phyloP scores from a whole-genome alignment of 805 yeast species.

The Nakazawaea laoshanensis region DNA sequence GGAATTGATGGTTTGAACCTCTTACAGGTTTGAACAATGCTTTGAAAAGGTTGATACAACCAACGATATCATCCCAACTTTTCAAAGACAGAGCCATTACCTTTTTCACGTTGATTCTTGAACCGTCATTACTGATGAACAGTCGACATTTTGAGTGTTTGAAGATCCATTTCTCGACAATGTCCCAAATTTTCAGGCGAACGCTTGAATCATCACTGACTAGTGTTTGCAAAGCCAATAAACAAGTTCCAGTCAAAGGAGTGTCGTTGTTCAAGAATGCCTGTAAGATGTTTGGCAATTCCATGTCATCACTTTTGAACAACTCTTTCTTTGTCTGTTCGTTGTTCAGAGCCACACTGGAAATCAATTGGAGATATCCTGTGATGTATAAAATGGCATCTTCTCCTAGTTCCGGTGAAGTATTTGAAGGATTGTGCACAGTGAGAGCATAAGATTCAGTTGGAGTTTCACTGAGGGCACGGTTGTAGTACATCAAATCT shows the following conservation, averaged over 20 bases:
- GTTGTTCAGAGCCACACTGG: constrained; percentile 39
- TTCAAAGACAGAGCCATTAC: constrained; percentile 37
- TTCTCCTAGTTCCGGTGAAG: constrained; percentile 58
- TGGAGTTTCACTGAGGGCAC: constrained; percentile 16
- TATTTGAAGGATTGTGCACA: background rate
- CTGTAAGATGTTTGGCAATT: constrained; percentile 18
- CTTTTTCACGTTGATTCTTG: constrained; percentile 24
- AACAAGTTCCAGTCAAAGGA: constrained; percentile 35
- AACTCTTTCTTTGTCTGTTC: constrained; percentile 22
- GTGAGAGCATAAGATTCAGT: constrained; percentile 1
- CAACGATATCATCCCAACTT: constrained; percentile 46
- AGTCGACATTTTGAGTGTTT: constrained; percentile 18
- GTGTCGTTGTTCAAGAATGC: constrained; percentile 20
- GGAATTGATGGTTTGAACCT: constrained; percentile 26
- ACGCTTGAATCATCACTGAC: constrained; percentile 34
- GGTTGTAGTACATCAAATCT: constrained; percentile 22
- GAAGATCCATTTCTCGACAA: constrained; percentile 64
- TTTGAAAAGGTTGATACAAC: constrained; percentile 50
- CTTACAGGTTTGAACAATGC: constrained; percentile 19
- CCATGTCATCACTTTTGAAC: constrained; percentile 23
- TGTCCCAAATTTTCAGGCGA: constrained; percentile 54
- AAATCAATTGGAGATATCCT: constrained; percentile 62
- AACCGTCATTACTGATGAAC: constrained; percentile 12
- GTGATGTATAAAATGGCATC: constrained; percentile 71
- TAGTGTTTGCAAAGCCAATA: constrained; percentile 50